These are phyloP conservation scores for Pseudohyphozyma bogoriensis DNA, from an alignment of 768 basidiomycete species.

Conservation along the genomic window DNA sequence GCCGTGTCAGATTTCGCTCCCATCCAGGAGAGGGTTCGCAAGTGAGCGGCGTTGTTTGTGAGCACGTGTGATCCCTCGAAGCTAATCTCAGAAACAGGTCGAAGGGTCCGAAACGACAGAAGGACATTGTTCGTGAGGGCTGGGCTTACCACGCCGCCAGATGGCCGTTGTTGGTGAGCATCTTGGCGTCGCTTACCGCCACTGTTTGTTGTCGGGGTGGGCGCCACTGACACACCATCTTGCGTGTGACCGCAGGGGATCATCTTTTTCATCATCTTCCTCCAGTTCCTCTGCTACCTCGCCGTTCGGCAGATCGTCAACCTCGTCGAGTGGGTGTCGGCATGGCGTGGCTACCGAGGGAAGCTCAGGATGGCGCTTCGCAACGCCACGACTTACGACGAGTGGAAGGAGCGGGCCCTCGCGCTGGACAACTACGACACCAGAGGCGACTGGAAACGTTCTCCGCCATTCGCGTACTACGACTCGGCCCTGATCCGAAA, in stretches of 20 bases:
- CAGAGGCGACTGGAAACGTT: slow-evolving; percentile 81
- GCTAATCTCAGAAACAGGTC: background rate
- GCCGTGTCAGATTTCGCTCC: slow-evolving; percentile 84
- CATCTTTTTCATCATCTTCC: slow-evolving; percentile 70
- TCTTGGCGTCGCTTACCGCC: background rate
- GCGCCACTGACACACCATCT: background rate
- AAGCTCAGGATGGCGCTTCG: slow-evolving; percentile 63
- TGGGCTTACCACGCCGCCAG: slow-evolving; percentile 32
- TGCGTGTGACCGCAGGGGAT: slow-evolving; percentile 49
- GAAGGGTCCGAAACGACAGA: slow-evolving; percentile 4
- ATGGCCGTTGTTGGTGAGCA: slow-evolving; percentile 33
- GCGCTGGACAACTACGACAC: slow-evolving; percentile 64
- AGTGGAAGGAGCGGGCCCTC: slow-evolving; percentile 78
- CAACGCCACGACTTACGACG: slow-evolving; percentile 64
- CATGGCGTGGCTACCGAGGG: slow-evolving; percentile 82
- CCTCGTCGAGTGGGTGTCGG: slow-evolving; percentile 81
- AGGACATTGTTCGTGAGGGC: slow-evolving; percentile 33
- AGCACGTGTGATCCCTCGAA: background rate
- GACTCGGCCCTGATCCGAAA: slow-evolving; percentile 68
- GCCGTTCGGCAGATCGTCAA: slow-evolving; percentile 85
- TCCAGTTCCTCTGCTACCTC: slow-evolving; percentile 68
- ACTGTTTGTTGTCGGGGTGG: background rate
- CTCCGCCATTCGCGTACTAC: slow-evolving; percentile 78
- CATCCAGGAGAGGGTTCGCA: slow-evolving; percentile 46
- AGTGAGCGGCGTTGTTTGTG: slow-evolving; percentile 1